Evolutionary conservation across 1,139 yeast species (phyloP).

Genomic region (Zygosaccharomyces sapae): DNA sequence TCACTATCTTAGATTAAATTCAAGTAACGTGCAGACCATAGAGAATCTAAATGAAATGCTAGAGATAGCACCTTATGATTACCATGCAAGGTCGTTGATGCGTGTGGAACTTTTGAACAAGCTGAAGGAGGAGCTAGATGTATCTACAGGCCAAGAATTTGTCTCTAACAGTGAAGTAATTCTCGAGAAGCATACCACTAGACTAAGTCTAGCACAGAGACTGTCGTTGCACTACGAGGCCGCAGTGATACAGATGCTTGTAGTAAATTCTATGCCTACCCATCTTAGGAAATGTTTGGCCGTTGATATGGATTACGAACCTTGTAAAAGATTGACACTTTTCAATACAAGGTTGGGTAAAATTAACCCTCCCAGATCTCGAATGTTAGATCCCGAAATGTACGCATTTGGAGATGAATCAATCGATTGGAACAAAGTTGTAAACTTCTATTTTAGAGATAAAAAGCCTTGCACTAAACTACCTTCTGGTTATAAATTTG

Average conservation of each 20-base stretch:
- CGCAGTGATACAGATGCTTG: conserved; percentile 27
- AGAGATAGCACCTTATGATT: conserved; percentile 23
- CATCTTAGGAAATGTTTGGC: conserved; percentile 31
- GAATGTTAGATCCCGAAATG: conserved; percentile 26
- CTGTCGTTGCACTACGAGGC: conserved; percentile 22
- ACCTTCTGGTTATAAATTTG: conserved; percentile 9
- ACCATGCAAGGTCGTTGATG: conserved; percentile 15
- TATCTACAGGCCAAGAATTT: conserved; percentile 24
- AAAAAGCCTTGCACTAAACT: conserved; percentile 16
- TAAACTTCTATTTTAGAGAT: conserved; percentile 23
- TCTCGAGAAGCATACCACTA: conserved; percentile 25
- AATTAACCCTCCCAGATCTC: conserved; percentile 26
- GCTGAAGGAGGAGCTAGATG: conserved; percentile 15
- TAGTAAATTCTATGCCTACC: conserved; percentile 28
- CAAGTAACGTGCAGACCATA: conserved; percentile 10
- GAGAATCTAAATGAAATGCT: conserved; percentile 20
- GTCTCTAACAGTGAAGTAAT: conserved; percentile 24
- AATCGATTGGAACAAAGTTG: conserved; percentile 23
- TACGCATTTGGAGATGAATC: conserved; percentile 15
- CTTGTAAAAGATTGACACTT: conserved; percentile 29
- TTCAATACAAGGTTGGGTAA: conserved; percentile 26
- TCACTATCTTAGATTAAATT: conserved; percentile 12
- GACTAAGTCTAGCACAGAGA: conserved; percentile 22
- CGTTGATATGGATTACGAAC: conserved; percentile 33
- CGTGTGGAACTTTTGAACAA: conserved; percentile 17